Evolutionary conservation across 2,329 filamentous ascomycete genomes (phyloP), one percentile per base, ranked within the genome.

Genomic region (Chaetomiaceae sp.): DNA sequence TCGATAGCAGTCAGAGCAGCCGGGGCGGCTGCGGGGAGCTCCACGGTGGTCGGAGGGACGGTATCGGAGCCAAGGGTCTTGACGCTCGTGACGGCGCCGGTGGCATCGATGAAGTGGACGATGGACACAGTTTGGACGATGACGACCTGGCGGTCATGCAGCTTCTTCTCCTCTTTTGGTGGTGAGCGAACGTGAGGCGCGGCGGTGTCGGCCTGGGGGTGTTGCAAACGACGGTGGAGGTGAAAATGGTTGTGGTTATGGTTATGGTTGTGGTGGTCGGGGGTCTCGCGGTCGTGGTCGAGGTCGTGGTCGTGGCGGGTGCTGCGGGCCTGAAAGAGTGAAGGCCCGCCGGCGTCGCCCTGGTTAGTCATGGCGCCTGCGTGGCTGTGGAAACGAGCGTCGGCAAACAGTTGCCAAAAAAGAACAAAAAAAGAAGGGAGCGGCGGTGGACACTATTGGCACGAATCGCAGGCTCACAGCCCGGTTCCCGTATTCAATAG

Each of bases 101-200:
- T 62, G 40, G 66, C 65, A 64, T 81, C 75, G 55, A 80, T 71
- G 54, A 76, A 60, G 57, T 80, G 73, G 49, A 81, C 64, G 62
- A 81, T 68, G 21, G 77, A 78, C 56, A 82, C 66, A 58, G 78
- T 81, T 63, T 79, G 71, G 47, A 79, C 68, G 60, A 82, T 68
- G 59, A 77, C 65, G 59, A 69, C 65, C 60, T 64, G 55, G 53
- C 63, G 66, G 51, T 61, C 60, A 23, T 64, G 58, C 23, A 63
- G 56, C 31, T 62, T 55, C 57, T 61, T 27, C 25, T 27, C 25
- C 6, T 33, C 51, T 54, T 57, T 55, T 39, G 53, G 44, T 50
- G 55, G 51, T 64, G 60, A 62, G 56, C 60, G 62, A 63, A 59
- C 55, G 57, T 64, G 57, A 44, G 50, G 45, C 33, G 55, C 25